A percentile compares a stretch with the other conserved stretches of the same genome.
Evolutionary conservation across 2,329 filamentous ascomycete species (phyloP).

Genomic region (Verruconis gallopava): DNA sequence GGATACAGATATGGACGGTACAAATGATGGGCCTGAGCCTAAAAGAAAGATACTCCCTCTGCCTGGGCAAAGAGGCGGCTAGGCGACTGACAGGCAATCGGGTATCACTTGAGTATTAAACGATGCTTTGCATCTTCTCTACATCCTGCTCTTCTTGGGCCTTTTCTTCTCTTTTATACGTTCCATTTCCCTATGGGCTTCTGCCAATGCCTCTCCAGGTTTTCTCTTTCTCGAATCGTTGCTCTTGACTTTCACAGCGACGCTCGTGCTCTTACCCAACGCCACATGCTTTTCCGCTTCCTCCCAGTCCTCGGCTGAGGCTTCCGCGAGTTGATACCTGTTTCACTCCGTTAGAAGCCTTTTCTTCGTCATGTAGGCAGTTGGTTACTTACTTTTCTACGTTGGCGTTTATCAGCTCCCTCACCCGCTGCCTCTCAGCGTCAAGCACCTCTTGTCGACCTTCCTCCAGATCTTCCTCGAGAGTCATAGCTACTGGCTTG

Average conservation of each 20-base stretch:
- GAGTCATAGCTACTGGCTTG: slow-evolving; percentile 53
- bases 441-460: slow-evolving; percentile 72
- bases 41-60: no score
- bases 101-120: no score
- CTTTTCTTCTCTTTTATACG: slow-evolving; percentile 22
- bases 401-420: slow-evolving; percentile 78
- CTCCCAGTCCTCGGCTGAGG: slow-evolving; percentile 36
- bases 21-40: no score
- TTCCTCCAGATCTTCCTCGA: slow-evolving; percentile 76
- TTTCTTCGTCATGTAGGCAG: slow-evolving; percentile 5
- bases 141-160: slow-evolving; percentile 14
- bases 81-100: no score
- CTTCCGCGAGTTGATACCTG: slow-evolving; percentile 35
- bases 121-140: no score
- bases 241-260: slow-evolving; percentile 61
- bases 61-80: no score
- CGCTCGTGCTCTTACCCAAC: slow-evolving; percentile 47
- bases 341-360: background rate
- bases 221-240: slow-evolving; percentile 42
- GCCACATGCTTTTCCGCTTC: slow-evolving; percentile 61
- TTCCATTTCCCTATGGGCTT: slow-evolving; percentile 29
- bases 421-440: slow-evolving; percentile 65
- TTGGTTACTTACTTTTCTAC: slow-evolving; percentile 61
- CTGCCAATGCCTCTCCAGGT: slow-evolving; percentile 41
- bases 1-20: no score